phyloP scores from a whole-genome alignment of 768 basidiomycete genomes.

The Serendipita sp. region DNA sequence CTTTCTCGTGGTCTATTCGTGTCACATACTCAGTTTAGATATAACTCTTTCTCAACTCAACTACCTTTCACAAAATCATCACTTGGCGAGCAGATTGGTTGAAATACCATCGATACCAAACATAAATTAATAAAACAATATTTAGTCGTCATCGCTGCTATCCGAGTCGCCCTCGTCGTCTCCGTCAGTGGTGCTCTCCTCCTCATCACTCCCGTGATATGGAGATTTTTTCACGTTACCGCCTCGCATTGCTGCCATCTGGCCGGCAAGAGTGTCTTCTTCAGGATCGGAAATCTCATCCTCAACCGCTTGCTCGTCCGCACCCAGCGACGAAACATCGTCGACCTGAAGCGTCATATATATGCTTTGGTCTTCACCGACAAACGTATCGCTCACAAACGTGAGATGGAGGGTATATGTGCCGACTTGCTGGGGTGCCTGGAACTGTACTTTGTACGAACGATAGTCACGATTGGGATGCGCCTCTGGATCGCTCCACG shows the following conservation, averaged over 20 bases:
- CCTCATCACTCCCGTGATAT: slow-evolving; percentile 34
- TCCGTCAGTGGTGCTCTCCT: slow-evolving; percentile 33
- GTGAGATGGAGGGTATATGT: slow-evolving; percentile 80
- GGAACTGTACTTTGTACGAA: slow-evolving; percentile 85
- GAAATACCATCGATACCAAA: neutral
- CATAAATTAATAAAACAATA: neutral
- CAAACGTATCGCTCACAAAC: slow-evolving; percentile 74
- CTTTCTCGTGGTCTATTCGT: too few relatives aligned
- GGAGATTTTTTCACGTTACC: slow-evolving; percentile 57
- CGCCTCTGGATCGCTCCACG: slow-evolving; percentile 36
- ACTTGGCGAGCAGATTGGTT: neutral
- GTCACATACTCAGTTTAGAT: too few relatives aligned
- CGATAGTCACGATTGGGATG: slow-evolving; percentile 43
- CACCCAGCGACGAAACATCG: slow-evolving; percentile 40
- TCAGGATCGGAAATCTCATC: slow-evolving; percentile 98
- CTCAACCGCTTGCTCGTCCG: slow-evolving; percentile 48
- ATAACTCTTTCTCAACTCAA: too few relatives aligned
- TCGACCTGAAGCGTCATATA: slow-evolving; percentile 81
- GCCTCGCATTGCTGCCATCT: slow-evolving; percentile 95
- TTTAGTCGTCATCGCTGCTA: slow-evolving; percentile 36
- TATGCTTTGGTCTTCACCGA: slow-evolving; percentile 58
- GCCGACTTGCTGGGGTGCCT: slow-evolving; percentile 74
- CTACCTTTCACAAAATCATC: neutral
- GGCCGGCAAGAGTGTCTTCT: slow-evolving; percentile 89
- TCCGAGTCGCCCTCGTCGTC: slow-evolving; percentile 32